Percentiles rank a stretch among this genome's conserved stretches.
Conservation (phyloP, 352 stramenopile genomes). For the Phytophthora uliginosa region DNA sequence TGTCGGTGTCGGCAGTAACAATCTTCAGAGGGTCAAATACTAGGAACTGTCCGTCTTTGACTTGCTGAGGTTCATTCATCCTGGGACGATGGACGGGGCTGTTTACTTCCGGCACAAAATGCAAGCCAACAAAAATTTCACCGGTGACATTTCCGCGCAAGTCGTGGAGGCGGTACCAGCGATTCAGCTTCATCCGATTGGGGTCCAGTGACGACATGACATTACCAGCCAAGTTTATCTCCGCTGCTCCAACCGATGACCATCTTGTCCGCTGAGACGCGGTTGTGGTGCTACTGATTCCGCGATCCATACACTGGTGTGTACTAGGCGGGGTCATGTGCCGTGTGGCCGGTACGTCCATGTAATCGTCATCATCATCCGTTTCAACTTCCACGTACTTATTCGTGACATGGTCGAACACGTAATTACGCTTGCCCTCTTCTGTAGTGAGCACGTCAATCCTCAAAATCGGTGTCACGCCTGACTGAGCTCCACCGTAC, state of each 20-base stretch:
- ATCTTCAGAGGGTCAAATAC: slow-evolving; percentile 92
- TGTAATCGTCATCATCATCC: slow-evolving; percentile 61
- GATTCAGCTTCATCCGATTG: slow-evolving; percentile 72
- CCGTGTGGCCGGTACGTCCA: slow-evolving; percentile 34
- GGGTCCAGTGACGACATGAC: slow-evolving; percentile 83
- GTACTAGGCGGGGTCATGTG: slow-evolving; percentile 34
- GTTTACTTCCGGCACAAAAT: slow-evolving; percentile 73
- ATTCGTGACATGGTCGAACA: slow-evolving; percentile 88
- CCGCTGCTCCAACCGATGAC: slow-evolving; percentile 80
- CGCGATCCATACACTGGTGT: slow-evolving; percentile 38
- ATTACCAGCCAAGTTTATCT: slow-evolving; percentile 88
- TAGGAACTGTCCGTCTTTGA: slow-evolving; percentile 86
- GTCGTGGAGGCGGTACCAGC: slow-evolving; percentile 89
- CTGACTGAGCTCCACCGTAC: slow-evolving; percentile 88
- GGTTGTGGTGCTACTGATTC: slow-evolving; percentile 57
- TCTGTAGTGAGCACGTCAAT: slow-evolving; percentile 81
- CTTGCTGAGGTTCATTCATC: slow-evolving; percentile 72
- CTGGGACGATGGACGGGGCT: slow-evolving; percentile 37
- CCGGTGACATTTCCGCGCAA: slow-evolving; percentile 81
- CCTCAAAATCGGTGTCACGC: slow-evolving; percentile 87
- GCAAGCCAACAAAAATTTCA: slow-evolving; percentile 86
- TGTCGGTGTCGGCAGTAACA: slow-evolving; percentile 57
- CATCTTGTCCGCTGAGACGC: slow-evolving; percentile 67
- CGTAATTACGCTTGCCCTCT: slow-evolving; percentile 81
- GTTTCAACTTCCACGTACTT: slow-evolving; percentile 90